phyloP scores from a whole-genome alignment of 208 protist species.

The Angomonas deanei region DNA sequence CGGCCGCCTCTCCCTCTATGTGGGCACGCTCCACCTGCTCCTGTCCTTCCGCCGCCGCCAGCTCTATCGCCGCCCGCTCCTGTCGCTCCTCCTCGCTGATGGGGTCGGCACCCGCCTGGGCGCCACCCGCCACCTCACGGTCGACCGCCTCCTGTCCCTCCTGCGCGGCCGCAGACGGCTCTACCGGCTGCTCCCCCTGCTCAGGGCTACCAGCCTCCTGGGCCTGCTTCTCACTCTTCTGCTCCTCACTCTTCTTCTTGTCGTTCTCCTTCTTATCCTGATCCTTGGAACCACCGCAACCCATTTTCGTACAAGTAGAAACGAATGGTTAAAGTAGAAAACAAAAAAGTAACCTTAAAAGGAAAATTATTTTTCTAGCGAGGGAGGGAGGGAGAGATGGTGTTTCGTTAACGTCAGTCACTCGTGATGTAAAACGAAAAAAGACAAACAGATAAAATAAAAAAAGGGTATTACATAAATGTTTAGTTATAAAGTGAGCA shows the following conservation, averaged over 20 bases:
- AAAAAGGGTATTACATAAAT: no score
- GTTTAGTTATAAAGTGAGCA: no score
- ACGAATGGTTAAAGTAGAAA: conserved; percentile 5
- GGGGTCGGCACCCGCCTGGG: not conserved
- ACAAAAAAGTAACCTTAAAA: not conserved
- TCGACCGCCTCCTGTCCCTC: not conserved
- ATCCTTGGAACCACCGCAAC: conserved; percentile 10
- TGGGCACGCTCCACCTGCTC: conserved; percentile 6
- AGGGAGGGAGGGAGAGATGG: no score
- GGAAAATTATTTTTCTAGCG: not conserved
- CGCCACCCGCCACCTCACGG: not conserved
- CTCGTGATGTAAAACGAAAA: no score
- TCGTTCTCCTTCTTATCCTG: not conserved
- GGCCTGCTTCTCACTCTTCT: conserved; percentile 9
- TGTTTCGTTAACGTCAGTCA: no score
- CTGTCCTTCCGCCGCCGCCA: not conserved
- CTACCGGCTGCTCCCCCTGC: not conserved
- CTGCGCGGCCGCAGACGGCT: not conserved
- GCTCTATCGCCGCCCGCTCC: conserved; percentile 5
- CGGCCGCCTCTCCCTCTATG: conserved; percentile 5
- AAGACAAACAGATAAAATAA: conserved; percentile 4
- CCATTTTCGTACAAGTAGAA: conserved; percentile 5
- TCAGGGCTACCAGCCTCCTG: not conserved
- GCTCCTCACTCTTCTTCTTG: conserved; percentile 7
- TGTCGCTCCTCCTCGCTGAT: not conserved